Evolutionary conservation across 148 eudicot species (phyloP).

Genomic region (Nepenthes gracilis): DNA sequence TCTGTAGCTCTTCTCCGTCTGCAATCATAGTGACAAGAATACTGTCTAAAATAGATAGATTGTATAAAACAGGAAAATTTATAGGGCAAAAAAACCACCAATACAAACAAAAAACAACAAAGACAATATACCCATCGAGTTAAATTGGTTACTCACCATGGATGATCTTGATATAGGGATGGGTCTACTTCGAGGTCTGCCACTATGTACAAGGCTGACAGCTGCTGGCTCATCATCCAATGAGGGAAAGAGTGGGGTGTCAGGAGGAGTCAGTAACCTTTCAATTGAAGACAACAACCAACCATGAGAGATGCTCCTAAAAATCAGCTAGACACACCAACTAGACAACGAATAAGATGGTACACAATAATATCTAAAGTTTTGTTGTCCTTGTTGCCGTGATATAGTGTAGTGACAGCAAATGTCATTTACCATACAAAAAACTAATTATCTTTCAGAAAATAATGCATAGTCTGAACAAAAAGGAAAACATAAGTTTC

Average conservation of each 20-base stretch:
- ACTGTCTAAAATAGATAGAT: not conserved
- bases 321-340: not conserved
- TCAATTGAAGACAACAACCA: slow-evolving; percentile 12
- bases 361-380: slow-evolving; percentile 5
- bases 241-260: slow-evolving; percentile 83
- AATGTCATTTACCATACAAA: too few species aligned
- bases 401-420: too few species aligned
- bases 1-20: slow-evolving; percentile 81
- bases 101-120: not conserved
- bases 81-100: not conserved
- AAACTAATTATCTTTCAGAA: too few species aligned
- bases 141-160: slow-evolving; percentile 37
- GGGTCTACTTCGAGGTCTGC: slow-evolving; percentile 81
- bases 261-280: slow-evolving; percentile 98
- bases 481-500: too few species aligned
- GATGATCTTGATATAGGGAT: slow-evolving; percentile 81
- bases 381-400: not conserved
- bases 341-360: slow-evolving; percentile 2
- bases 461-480: too few species aligned
- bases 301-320: not conserved
- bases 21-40: slow-evolving; percentile 10
- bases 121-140: slow-evolving; percentile 3
- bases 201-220: slow-evolving; percentile 42
- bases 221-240: slow-evolving; percentile 85
- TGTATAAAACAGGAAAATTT: not conserved